Conservation (phyloP, 441 rosid species). For the Macaranga tanarius region DNA sequence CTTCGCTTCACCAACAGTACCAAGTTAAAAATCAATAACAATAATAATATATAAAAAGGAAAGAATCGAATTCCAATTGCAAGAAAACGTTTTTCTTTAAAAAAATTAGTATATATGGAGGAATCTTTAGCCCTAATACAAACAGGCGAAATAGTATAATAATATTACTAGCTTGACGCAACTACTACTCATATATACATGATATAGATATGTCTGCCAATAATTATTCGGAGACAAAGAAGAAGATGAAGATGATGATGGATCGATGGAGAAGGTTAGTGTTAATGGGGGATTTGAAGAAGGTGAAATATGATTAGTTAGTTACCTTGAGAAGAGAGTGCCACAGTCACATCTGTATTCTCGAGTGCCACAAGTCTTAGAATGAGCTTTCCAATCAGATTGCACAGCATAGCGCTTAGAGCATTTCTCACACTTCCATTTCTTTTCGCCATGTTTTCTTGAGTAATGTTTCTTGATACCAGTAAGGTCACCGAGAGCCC, state of each 20-base stretch:
- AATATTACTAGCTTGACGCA: not conserved
- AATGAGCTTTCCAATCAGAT: slow-evolving; percentile 97
- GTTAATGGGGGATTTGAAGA: not conserved
- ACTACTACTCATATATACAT: not conserved
- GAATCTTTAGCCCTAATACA: slow-evolving; percentile 41
- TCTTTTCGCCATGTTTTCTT: slow-evolving; percentile 88
- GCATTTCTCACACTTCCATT: slow-evolving; percentile 94
- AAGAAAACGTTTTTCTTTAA: not conserved
- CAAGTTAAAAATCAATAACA: not conserved
- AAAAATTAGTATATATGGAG: not conserved
- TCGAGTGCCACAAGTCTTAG: slow-evolving; percentile 88
- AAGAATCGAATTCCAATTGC: not conserved
- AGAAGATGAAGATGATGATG: not conserved
- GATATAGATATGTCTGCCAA: not conserved
- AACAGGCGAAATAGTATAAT: slow-evolving; percentile 16
- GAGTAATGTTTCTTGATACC: slow-evolving; percentile 90
- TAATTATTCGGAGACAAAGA: not conserved
- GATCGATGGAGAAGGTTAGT: not conserved
- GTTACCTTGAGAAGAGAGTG: slow-evolving; percentile 84
- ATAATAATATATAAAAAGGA: not conserved
- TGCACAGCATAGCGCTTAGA: slow-evolving; percentile 91
- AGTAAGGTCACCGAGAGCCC: slow-evolving; percentile 94
- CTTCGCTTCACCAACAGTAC: slow-evolving; percentile 5
- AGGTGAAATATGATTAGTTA: not conserved
- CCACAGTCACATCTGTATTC: slow-evolving; percentile 92